A percentile compares a stretch with the other conserved stretches of the same genome.
Evolutionary conservation across 805 yeast genomes (phyloP).

Genomic region (Myxozyma neglecta): DNA sequence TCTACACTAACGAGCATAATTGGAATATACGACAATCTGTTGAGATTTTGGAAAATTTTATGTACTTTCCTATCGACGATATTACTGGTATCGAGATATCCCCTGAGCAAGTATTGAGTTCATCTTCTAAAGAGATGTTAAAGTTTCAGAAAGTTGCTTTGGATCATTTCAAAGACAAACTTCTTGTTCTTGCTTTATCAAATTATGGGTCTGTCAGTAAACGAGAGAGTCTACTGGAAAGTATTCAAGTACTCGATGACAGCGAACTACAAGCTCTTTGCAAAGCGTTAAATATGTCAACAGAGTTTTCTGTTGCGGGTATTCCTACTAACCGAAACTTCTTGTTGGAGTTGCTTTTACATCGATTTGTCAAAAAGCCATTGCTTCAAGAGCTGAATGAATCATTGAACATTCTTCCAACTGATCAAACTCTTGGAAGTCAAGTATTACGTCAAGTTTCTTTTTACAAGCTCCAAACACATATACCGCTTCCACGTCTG

Average conservation of each 20-base stretch:
- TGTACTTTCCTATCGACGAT: conserved; percentile 48
- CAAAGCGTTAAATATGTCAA: conserved; percentile 13
- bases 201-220: conserved; percentile 35
- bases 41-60: conserved; percentile 34
- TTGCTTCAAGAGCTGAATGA: neutral
- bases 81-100: conserved; percentile 40
- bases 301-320: neutral
- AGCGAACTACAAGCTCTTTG: conserved; percentile 30
- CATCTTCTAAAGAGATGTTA: conserved; percentile 21
- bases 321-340: conserved; percentile 12
- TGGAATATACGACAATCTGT: conserved; percentile 4
- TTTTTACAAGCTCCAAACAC: conserved; percentile 4
- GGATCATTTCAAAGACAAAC: conserved; percentile 29
- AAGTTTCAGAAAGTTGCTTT: conserved; percentile 36
- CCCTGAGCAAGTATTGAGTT: conserved; percentile 25
- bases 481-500: conserved; percentile 33
- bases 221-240: conserved; percentile 32
- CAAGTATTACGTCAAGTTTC: conserved; percentile 12
- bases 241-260: conserved; percentile 28
- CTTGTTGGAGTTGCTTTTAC: conserved; percentile 29
- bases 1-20: conserved; percentile 12
- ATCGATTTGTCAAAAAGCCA: conserved; percentile 19
- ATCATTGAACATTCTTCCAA: conserved; percentile 11
- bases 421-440: conserved; percentile 18
- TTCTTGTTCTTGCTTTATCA: conserved; percentile 36